Conservation (phyloP, 352 stramenopile species). For the Phytophthora foliorum region DNA sequence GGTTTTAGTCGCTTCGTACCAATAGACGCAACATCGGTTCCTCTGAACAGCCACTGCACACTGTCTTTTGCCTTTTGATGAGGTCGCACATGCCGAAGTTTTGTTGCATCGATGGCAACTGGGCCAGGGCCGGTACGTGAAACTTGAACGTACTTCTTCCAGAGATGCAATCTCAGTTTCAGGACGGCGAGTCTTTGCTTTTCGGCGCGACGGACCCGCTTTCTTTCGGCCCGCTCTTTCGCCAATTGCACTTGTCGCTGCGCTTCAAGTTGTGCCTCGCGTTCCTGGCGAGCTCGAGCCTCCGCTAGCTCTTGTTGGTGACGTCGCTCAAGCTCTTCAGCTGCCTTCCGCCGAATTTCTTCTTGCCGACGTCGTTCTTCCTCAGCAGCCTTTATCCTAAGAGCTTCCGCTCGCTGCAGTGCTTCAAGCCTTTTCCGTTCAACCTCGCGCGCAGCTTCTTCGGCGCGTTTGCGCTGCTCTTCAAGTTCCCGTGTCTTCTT, state of each 20-base stretch:
- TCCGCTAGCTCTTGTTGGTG: conserved; percentile 57
- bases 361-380: conserved; percentile 52
- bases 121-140: conserved; percentile 52
- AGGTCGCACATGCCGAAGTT: conserved; percentile 38
- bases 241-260: conserved; percentile 59
- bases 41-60: conserved; percentile 57
- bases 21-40: conserved; percentile 25
- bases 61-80: conserved; percentile 58
- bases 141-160: conserved; percentile 70
- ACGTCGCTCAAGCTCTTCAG: conserved; percentile 50
- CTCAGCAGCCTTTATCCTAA: conserved; percentile 48
- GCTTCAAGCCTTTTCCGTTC: conserved; percentile 40
- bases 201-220: conserved; percentile 40
- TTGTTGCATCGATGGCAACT: conserved; percentile 51
- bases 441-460: conserved; percentile 49
- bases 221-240: conserved; percentile 49
- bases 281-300: conserved; percentile 47
- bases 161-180: conserved; percentile 66
- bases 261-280: conserved; percentile 57
- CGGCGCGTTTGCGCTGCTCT: conserved; percentile 42
- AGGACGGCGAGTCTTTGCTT: conserved; percentile 65
- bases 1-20: conserved; percentile 40
- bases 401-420: conserved; percentile 28
- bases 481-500: conserved; percentile 61
- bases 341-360: conserved; percentile 45